Evolutionary conservation across 495 filamentous ascomycete genomes (phyloP).

Genomic region (Daldinia loculata): DNA sequence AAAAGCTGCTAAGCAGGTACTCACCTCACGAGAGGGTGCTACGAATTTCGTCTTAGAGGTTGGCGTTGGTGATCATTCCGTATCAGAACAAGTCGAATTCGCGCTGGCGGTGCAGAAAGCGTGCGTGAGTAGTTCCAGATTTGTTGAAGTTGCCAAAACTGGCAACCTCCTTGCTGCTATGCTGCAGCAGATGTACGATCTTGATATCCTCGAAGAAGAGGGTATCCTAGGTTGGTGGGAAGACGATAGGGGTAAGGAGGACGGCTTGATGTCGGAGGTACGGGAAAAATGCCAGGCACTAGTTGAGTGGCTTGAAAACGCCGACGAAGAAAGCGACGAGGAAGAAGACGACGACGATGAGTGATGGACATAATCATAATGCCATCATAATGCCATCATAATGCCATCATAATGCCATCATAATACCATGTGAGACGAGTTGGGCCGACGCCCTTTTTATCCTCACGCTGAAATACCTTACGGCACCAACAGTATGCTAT

Average conservation of each 20-base stretch:
- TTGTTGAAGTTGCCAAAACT: conserved; percentile 55
- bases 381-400: not conserved
- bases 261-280: conserved; percentile 72
- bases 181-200: conserved; percentile 80
- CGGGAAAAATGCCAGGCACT: conserved; percentile 77
- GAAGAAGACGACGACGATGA: conserved; percentile 60
- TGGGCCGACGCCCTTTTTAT: not conserved
- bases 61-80: conserved; percentile 56
- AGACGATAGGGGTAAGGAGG: conserved; percentile 68
- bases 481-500: not conserved
- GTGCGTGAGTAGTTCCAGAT: conserved; percentile 65
- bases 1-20: conserved; percentile 70
- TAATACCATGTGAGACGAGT: not conserved
- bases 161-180: conserved; percentile 76
- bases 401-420: not conserved
- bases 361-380: conserved; percentile 2
- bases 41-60: conserved; percentile 62
- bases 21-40: conserved; percentile 57
- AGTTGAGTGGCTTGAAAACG: conserved; percentile 86
- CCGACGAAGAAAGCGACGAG: conserved; percentile 80
- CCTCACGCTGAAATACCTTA: not conserved
- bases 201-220: conserved; percentile 89
- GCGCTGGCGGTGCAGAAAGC: conserved; percentile 83
- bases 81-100: conserved; percentile 80
- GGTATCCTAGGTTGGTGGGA: conserved; percentile 90